Base-by-base conservation (phyloP, 345 rosid genomes). In the Pseudoturritis turrita region DNA sequence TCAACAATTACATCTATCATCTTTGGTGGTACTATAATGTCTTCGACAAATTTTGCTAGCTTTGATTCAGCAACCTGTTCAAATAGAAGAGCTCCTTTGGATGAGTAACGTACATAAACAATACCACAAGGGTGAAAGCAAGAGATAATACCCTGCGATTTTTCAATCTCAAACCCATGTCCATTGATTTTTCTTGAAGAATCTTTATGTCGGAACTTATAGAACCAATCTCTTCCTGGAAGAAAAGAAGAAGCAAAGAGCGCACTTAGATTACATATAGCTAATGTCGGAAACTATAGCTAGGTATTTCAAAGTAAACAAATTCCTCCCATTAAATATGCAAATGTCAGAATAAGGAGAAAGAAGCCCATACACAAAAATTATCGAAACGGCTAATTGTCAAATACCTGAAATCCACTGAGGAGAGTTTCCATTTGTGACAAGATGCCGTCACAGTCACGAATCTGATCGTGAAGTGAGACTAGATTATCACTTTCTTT, bases 151-250 rank as follows among this genome's bases (percentile, higher is more conserved):
- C 99, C 96, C 94, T 95, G 78, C 99, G 96, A 75, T 95, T 95
- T 81, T 89, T 95, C 80, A 95, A 81, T 86, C 87, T 89, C 79
- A 95, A 83, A 70, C 99, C 97, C 98, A 95, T 95, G 82, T 95
- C 99, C 99, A 95, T 95, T 35, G 98, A 95, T 77, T 92, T 91
- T 83, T 95, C 99, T 75, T 95, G 98, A 60, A 95, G 98, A 79
- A 91, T 81, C 70, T 91, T 95, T 37, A 95, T 95, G 85, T 95
- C 98, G 39, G 97, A 91, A 79, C 99, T 89, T 76, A 95, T 95
- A 62, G 98, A 91, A 74, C 98, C 98, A 79, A 95, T 95, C 84
- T 89, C 98, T 75, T 78, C 84, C 98, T 95, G 80, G 61, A 43
- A 50, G 56, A 62, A 63, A 56, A 52, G 44, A 43, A 62, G 43